Base-by-base conservation (phyloP, 345 rosid genomes). In the Gossypium rotundifolium region DNA sequence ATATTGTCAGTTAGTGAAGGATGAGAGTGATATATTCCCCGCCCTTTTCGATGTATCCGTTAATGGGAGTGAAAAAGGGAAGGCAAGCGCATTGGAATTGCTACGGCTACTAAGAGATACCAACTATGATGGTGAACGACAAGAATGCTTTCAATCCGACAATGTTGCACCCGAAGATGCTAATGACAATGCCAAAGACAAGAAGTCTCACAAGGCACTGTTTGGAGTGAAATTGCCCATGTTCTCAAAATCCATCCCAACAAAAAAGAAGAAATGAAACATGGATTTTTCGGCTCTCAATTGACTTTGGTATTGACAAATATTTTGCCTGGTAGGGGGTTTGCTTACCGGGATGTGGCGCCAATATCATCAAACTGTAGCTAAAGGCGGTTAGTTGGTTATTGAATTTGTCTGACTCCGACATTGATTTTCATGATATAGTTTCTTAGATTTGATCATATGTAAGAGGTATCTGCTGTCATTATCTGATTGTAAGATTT, bases 1-100 rank as follows among this genome's bases (percentile, higher is more conserved):
- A 58, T 86, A 92, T 70, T 88, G 97, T 65, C 74, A 83, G 18
- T 61, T 92, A 78, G 85, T 92, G 10, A 83, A 88, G 92, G 81
- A 77, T 9, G 91, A 90, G 79, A 87, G 88, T 3, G 82, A 89
- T 5, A 86, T 90, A 48, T 22, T 67, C 75, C 86, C 97, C 14
- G 78, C 85, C 53, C 90, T 92, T n/a, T 18, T 78, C 45, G 29
- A 23, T 61, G 77, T 90, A 75, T 81, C 93, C 4, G 63, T 74
- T 8, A 90, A 92, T 60, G 98, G 98, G 64, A 88, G 81, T 17
- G 89, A 88, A 17, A 86, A 83, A 72, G 91, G 85, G 2, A 88
- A 81, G 78, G 83, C 68, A 13, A 54, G 75, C 11, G 98, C 97
- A 40, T 59, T 81, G 4, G 97, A 92, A 73, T 75, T 94, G 81